These are phyloP conservation scores for Psidium guajava DNA, from an alignment of 345 rosid species.

Conservation along the genomic window DNA sequence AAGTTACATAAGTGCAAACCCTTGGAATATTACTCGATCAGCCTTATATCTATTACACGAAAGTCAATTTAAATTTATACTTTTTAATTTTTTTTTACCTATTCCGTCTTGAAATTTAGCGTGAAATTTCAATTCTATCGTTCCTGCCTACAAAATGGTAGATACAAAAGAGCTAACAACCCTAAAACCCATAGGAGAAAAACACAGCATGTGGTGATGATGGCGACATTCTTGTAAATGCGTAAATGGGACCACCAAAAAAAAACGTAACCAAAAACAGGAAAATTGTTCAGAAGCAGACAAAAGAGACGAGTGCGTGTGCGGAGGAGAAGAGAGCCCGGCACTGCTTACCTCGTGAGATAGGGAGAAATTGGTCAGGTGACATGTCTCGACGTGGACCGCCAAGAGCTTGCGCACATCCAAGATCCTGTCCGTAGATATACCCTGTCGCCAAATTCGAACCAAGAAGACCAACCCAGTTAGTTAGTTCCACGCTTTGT, in stretches of 20 bases:
- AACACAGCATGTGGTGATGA: not conserved
- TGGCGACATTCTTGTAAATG: not conserved
- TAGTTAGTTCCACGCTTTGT: not conserved
- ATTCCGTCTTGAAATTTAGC: too few species aligned
- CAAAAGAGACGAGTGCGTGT: not conserved
- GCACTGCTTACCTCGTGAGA: slow-evolving; percentile 54
- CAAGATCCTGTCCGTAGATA: slow-evolving; percentile 87
- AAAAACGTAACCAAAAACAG: not conserved
- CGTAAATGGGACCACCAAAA: not conserved
- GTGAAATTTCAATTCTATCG: too few species aligned
- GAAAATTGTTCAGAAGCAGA: not conserved
- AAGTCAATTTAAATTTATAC: too few species aligned
- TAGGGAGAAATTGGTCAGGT: slow-evolving; percentile 67
- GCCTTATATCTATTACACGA: too few species aligned
- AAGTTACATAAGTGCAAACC: too few species aligned
- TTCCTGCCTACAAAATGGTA: not conserved
- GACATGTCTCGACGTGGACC: slow-evolving; percentile 78
- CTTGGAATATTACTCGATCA: too few species aligned
- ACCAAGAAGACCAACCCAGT: not conserved
- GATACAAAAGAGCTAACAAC: not conserved
- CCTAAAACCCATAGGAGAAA: not conserved
- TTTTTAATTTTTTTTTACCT: too few species aligned
- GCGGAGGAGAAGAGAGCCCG: not conserved
- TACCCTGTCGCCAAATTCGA: slow-evolving; percentile 35
- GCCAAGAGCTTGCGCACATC: slow-evolving; percentile 78